A percentile compares a stretch with the other conserved stretches of the same genome.
Conservation (phyloP, 2,329 filamentous ascomycete genomes). For the Fusarium xylarioides region DNA sequence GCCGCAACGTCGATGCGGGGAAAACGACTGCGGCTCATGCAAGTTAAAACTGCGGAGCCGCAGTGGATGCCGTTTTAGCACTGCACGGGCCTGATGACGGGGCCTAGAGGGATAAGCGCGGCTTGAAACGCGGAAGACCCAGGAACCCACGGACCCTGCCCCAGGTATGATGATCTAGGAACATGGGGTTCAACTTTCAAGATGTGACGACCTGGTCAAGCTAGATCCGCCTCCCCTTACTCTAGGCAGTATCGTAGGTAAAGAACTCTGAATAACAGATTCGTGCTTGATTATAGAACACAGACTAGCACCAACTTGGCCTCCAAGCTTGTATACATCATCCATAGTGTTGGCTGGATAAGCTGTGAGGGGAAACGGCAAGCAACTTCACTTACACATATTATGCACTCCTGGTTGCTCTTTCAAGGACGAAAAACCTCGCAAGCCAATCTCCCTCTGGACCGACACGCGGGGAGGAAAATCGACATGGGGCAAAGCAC, state of each 20-base stretch:
- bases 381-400: conserved; percentile 15
- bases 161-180: conserved; percentile 26
- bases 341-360: conserved; percentile 4
- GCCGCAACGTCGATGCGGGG: conserved; percentile 40
- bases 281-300: background rate
- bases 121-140: conserved; percentile 37
- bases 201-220: conserved; percentile 20
- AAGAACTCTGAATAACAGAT: background rate
- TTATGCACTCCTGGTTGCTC: background rate
- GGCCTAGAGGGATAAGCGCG: conserved; percentile 35
- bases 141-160: conserved; percentile 38
- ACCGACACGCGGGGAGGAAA: conserved; percentile 15
- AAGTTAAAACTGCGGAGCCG: conserved; percentile 45
- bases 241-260: background rate
- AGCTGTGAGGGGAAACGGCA: conserved; percentile 27
- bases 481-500: conserved; percentile 19
- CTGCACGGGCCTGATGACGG: conserved; percentile 26
- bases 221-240: conserved; percentile 8
- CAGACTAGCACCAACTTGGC: background rate
- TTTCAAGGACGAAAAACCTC: background rate
- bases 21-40: conserved; percentile 45
- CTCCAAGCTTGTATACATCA: background rate
- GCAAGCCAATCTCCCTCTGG: conserved; percentile 17
- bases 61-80: conserved; percentile 39
- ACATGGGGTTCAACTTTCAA: conserved; percentile 9